These are phyloP conservation scores for Candida oleophila DNA, from an alignment of 805 yeast genomes.

Conservation along the genomic window DNA sequence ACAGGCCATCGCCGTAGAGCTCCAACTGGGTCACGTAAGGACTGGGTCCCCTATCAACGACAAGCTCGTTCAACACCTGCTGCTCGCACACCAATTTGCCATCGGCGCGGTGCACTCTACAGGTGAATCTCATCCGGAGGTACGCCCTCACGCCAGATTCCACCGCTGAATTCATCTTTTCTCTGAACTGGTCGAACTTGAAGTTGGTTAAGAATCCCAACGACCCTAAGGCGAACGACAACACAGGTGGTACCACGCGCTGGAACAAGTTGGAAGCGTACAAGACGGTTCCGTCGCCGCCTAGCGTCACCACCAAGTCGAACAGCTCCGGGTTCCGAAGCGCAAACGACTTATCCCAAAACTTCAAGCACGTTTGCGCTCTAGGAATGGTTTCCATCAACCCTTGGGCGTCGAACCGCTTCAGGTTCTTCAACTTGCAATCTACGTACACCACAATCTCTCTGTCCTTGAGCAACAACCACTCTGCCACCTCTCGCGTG, in stretches of 20 bases:
- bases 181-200: slow-evolving; percentile 69
- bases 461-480: slow-evolving; percentile 51
- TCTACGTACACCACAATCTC: slow-evolving; percentile 69
- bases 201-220: slow-evolving; percentile 65
- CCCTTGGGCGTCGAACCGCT: slow-evolving; percentile 60
- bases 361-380: slow-evolving; percentile 48
- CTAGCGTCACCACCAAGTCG: slow-evolving; percentile 44
- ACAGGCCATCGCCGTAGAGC: slow-evolving; percentile 80
- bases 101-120: slow-evolving; percentile 57
- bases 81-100: slow-evolving; percentile 61
- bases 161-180: slow-evolving; percentile 55
- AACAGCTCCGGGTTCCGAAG: slow-evolving; percentile 37
- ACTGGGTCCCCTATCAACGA: slow-evolving; percentile 90
- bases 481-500: slow-evolving; percentile 77
- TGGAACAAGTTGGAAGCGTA: slow-evolving; percentile 44
- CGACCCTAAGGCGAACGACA: slow-evolving; percentile 44
- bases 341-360: slow-evolving; percentile 69
- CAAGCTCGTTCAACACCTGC: slow-evolving; percentile 86
- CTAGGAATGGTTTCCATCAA: slow-evolving; percentile 48
- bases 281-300: slow-evolving; percentile 48
- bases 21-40: slow-evolving; percentile 91
- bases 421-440: slow-evolving; percentile 56
- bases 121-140: slow-evolving; percentile 83
- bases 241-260: slow-evolving; percentile 47
- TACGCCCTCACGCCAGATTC: slow-evolving; percentile 72